A percentile compares a stretch with the other conserved stretches of the same genome.
phyloP scores from a whole-genome alignment of 2,329 filamentous ascomycete species.

The Sporothrix protearum region DNA sequence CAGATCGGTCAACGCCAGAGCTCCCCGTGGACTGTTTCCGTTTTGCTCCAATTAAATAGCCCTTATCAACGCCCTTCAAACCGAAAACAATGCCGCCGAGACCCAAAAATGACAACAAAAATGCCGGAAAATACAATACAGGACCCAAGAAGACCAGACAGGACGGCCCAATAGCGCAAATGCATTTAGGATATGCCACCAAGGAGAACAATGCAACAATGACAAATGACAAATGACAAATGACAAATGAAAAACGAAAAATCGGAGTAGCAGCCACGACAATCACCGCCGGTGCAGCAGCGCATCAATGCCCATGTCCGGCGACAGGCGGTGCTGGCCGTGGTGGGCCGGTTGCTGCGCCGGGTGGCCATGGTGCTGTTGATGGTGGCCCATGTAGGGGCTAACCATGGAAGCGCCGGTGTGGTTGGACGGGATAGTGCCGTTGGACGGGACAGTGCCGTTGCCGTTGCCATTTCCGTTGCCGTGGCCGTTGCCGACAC shows the following conservation, averaged over 20 bases:
- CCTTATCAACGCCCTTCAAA: not conserved
- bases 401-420: constrained; percentile 34
- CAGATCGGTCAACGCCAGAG: not conserved
- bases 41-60: not conserved
- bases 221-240: not conserved
- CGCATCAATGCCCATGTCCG: constrained; percentile 57
- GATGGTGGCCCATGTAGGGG: constrained; percentile 52
- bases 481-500: not conserved
- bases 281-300: constrained; percentile 17
- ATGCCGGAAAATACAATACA: not conserved
- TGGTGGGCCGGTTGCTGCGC: constrained; percentile 51
- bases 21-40: not conserved
- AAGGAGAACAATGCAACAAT: too few relatives aligned
- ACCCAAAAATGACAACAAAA: constrained; percentile 1
- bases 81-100: not conserved
- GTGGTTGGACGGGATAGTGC: not conserved
- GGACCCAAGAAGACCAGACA: not conserved
- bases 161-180: not conserved
- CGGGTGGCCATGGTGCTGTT: constrained; percentile 48
- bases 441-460: not conserved
- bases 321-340: constrained; percentile 48
- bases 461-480: too few relatives aligned
- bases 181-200: not conserved
- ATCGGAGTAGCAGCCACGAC: too few relatives aligned
- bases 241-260: too few relatives aligned